Evolutionary conservation across 805 yeast species (phyloP).

Genomic region (Nakazawaea sp.): DNA sequence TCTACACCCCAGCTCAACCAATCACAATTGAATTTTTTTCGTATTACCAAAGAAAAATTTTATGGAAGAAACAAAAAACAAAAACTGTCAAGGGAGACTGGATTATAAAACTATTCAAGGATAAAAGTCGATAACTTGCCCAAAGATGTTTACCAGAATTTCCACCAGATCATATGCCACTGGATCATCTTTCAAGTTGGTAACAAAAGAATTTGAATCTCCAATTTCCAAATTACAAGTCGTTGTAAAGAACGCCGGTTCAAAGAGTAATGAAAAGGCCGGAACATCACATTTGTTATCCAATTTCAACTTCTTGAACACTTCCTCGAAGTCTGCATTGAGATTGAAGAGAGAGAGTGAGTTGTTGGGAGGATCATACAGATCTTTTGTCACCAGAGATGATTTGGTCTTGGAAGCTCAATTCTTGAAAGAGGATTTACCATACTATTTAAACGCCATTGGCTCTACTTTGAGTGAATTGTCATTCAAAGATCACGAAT

Average conservation of each 20-base stretch:
- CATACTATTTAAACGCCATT: slow-evolving; percentile 83
- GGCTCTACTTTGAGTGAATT: slow-evolving; percentile 69
- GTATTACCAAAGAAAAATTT: slow-evolving; percentile 11
- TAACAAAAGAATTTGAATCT: slow-evolving; percentile 54
- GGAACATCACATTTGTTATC: slow-evolving; percentile 86
- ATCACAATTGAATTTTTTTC: slow-evolving; percentile 15
- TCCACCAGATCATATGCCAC: slow-evolving; percentile 26
- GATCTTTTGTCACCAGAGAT: slow-evolving; percentile 74
- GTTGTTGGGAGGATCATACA: slow-evolving; percentile 79
- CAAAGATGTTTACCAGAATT: slow-evolving; percentile 23
- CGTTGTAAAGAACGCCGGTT: slow-evolving; percentile 76
- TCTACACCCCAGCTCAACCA: slow-evolving; percentile 10
- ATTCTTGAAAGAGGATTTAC: slow-evolving; percentile 83
- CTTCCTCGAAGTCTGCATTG: slow-evolving; percentile 76
- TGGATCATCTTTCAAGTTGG: slow-evolving; percentile 36
- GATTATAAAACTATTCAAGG: no score
- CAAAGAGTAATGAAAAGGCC: slow-evolving; percentile 59
- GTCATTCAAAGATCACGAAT: slow-evolving; percentile 77
- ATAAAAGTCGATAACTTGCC: background rate
- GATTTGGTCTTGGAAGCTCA: slow-evolving; percentile 70
- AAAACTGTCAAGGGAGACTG: no score
- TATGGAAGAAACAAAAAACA: no score
- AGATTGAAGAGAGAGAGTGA: slow-evolving; percentile 94
- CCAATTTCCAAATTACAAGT: slow-evolving; percentile 72
- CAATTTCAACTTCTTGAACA: slow-evolving; percentile 78